Percentiles rank a stretch among this genome's conserved stretches.
phyloP scores from a whole-genome alignment of 192 early-diverging fungal species.

The Rhizoclosmatium globosum region DNA sequence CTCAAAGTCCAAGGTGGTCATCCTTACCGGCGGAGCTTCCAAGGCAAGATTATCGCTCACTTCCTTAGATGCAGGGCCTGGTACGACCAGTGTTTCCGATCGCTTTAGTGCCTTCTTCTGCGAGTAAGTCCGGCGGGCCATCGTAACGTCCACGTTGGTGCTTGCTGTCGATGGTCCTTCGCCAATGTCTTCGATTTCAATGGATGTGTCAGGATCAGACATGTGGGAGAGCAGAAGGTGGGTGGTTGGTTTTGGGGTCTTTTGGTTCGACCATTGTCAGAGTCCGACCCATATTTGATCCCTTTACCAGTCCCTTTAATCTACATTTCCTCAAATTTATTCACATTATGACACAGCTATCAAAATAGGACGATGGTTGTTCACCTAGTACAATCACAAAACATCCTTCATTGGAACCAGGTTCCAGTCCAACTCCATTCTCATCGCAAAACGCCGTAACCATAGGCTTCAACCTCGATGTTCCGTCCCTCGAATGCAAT shows the following conservation, averaged over 20 bases:
- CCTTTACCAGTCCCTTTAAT: too few relatives aligned
- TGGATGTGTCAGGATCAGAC: background rate
- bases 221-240: too few relatives aligned
- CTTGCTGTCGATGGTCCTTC: background rate
- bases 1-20: too few relatives aligned
- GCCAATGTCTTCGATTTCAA: conserved; percentile 7
- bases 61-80: background rate
- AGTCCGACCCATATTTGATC: too few relatives aligned
- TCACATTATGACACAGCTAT: background rate
- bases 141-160: background rate
- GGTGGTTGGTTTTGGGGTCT: too few relatives aligned
- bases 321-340: too few relatives aligned
- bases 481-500: conserved; percentile 58
- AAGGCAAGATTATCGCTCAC: background rate
- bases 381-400: background rate
- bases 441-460: conserved; percentile 52
- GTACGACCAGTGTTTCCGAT: background rate
- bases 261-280: too few relatives aligned
- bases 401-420: background rate
- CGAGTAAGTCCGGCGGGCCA: background rate
- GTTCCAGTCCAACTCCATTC: background rate
- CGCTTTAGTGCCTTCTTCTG: background rate
- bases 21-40: too few relatives aligned
- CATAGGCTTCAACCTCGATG: conserved; percentile 76
- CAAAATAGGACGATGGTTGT: background rate